Evolutionary conservation across 164 flowering plant genomes (phyloP), one percentile per base, ranked within the genome.

Genomic region (Kingdonia uniflora): DNA sequence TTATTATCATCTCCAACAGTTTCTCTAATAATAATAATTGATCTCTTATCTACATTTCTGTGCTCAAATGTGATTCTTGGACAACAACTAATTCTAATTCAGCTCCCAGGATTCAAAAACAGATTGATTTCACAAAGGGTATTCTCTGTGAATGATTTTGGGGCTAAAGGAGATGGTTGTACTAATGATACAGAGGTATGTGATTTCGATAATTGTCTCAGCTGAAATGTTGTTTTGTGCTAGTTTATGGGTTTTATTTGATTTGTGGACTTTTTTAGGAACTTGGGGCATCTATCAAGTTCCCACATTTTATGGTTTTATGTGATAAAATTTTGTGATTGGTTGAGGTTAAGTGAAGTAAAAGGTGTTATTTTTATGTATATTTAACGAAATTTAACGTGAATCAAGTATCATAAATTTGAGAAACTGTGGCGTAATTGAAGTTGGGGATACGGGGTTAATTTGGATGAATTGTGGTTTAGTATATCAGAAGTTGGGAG

Each of bases 101-200:
- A 13, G 42, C 62, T 57, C 39, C 59, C 59, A 59, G 59, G 55
- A 15, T 5, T 35, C 44, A 57, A 56, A 51, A 56, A 39, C 54
- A 62, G 62, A 44, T 14, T 66, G 62, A 54, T 60, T 26, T 55
- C 57, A 47, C 58, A 51, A 55, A 61, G 66, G 65, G 70, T 74
- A 51, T 51, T 80, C 13, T 56, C 50, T 59, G 73, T 83, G n/a
- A 50, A 21, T 26, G 71, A 74, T 59, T 76, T 56, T 60, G 95
- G 90, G 51, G 95, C 90, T 5, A 65, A 43, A 61, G 95, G 95
- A n/a, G 76, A 86, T 69, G 87, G 86, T 7, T 5, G 68, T 14
- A 52, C 6, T 17, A 72, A 79, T 57, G 87, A 82, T 35, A 77
- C 87, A 17, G 24, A 73, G 84, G 95, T 85, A 65, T 25, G 16